A percentile compares a stretch with the other conserved stretches of the same genome.
Evolutionary conservation across 2,329 filamentous ascomycete species (phyloP).

Genomic region (Verticillium isaacii): DNA sequence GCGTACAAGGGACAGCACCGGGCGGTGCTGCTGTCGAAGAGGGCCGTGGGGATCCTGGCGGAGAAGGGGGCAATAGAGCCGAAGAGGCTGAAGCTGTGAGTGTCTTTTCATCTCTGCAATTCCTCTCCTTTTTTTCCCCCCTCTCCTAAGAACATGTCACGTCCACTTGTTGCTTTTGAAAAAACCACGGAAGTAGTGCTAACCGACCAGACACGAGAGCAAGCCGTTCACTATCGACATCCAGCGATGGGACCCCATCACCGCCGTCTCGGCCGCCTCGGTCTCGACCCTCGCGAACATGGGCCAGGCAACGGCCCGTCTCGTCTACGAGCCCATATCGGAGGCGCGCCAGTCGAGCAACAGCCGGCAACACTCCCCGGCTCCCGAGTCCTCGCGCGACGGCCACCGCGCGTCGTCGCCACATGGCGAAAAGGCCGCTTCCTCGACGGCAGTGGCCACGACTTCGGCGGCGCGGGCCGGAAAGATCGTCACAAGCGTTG

Average conservation of each 20-base stretch:
- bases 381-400: background rate
- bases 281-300: slow-evolving; percentile 9
- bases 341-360: background rate
- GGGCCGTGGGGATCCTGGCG: background rate
- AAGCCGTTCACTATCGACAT: slow-evolving; percentile 10
- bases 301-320: slow-evolving; percentile 7
- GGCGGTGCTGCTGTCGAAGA: background rate
- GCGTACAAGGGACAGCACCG: background rate
- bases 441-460: background rate
- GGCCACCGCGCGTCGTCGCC: background rate
- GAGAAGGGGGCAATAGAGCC: background rate
- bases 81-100: slow-evolving; percentile 7
- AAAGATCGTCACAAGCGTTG: background rate
- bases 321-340: slow-evolving; percentile 4
- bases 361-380: background rate
- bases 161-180: background rate
- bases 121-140: background rate
- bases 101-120: background rate
- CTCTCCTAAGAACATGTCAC: background rate
- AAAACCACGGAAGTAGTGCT: background rate
- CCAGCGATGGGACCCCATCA: slow-evolving; percentile 12
- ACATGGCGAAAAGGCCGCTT: background rate
- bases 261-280: slow-evolving; percentile 11
- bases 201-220: background rate
- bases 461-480: background rate